phyloP scores from a whole-genome alignment of 179 eudicot species.

The Vitellaria paradoxa region DNA sequence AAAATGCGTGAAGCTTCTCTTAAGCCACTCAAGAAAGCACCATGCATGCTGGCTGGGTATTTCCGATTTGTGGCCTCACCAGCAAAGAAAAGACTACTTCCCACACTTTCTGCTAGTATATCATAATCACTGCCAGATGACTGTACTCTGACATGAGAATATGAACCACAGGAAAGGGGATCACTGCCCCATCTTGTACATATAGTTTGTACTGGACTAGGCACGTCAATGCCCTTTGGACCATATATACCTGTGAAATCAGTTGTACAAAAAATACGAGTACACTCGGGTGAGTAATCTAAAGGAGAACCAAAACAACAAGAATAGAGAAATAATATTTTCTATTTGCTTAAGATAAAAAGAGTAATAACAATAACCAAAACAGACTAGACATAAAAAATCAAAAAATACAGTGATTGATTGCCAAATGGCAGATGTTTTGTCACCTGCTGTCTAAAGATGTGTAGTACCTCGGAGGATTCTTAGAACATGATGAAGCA shows the following conservation, averaged over 20 bases:
- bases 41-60: conserved; percentile 95
- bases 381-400: not conserved
- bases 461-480: conserved; percentile 75
- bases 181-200: conserved; percentile 95
- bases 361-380: not conserved
- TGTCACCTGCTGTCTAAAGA: conserved; percentile 21
- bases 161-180: conserved; percentile 85
- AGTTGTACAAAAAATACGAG: conserved; percentile 13
- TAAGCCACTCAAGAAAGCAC: conserved; percentile 85
- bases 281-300: not conserved
- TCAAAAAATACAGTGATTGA: conserved; percentile 4
- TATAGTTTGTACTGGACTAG: conserved; percentile 75
- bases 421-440: not conserved
- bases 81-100: conserved; percentile 67
- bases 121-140: conserved; percentile 89
- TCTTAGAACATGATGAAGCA: conserved; percentile 65
- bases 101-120: conserved; percentile 74
- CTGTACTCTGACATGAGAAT: conserved; percentile 78
- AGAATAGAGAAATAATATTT: too few relatives aligned
- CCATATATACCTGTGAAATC: conserved; percentile 69
- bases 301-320: conserved; percentile 2
- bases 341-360: not conserved
- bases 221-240: conserved; percentile 76
- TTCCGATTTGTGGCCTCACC: conserved; percentile 89
- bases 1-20: conserved; percentile 82